A percentile compares a stretch with the other conserved stretches of the same genome.
These are phyloP conservation scores for Elongisporangium prolatum DNA, from an alignment of 352 stramenopile species.

Conservation along the genomic window DNA sequence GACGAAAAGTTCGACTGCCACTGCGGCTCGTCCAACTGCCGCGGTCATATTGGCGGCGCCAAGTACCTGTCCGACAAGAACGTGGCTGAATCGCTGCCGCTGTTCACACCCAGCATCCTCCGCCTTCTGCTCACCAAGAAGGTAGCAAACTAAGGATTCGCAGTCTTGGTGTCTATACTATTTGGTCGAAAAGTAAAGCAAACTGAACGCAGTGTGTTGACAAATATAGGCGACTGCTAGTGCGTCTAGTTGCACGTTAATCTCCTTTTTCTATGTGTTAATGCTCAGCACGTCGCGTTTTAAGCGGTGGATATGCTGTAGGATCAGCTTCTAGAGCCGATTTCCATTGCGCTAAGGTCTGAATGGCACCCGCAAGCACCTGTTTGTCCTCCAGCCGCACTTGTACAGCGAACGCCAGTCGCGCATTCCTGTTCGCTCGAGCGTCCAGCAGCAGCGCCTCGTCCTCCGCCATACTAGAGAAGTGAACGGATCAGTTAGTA, in stretches of 20 bases:
- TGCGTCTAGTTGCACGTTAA: conserved; percentile 4
- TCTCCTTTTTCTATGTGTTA: background rate
- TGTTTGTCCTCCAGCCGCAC: conserved; percentile 52
- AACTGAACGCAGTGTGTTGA: background rate
- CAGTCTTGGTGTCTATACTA: background rate
- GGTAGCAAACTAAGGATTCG: conserved; percentile 28
- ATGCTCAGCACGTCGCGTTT: conserved; percentile 3
- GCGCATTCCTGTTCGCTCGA: conserved; percentile 14
- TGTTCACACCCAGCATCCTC: conserved; percentile 73
- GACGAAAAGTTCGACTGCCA: conserved; percentile 87
- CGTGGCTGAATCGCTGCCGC: conserved; percentile 40
- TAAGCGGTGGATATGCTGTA: conserved; percentile 27
- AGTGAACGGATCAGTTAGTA: background rate
- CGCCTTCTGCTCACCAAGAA: conserved; percentile 58
- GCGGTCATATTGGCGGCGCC: conserved; percentile 68
- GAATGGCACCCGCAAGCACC: conserved; percentile 25
- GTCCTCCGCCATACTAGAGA: conserved; percentile 40
- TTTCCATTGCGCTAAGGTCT: conserved; percentile 42
- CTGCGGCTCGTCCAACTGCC: conserved; percentile 59
- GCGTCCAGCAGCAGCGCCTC: conserved; percentile 20
- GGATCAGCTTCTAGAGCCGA: conserved; percentile 15
- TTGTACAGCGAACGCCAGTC: conserved; percentile 28
- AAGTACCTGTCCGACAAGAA: conserved; percentile 72
- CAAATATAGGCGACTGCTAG: background rate
- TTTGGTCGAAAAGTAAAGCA: background rate